Evolutionary conservation across 306 rosid genomes (phyloP), one percentile per base, ranked within the genome.

Genomic region (Amphicarpaea edgeworthii): DNA sequence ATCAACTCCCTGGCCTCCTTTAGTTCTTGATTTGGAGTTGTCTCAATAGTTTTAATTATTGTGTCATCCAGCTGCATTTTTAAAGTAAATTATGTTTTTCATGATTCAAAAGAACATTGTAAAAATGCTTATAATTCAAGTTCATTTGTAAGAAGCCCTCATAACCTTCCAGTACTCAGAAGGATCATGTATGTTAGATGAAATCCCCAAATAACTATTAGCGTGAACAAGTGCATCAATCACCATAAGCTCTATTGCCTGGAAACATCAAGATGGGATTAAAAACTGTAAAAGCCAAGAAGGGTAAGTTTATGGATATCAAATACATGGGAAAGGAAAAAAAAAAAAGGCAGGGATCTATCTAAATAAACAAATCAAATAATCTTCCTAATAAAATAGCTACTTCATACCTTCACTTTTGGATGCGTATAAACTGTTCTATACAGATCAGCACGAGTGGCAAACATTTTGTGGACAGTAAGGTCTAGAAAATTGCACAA

Each of bases 201-300:
- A 78, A 77, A 95, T 87, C 60, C 80, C 84, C 72, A 95, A 81
- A 76, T 81, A 90, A 81, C 68, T 79, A 68, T 92, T 90, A 60
- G 98, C 95, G 71, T 86, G 82, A 79, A 90, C 58, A 65, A 95
- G 81, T 68, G 96, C 96, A 86, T 95, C 98, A 55, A 86, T 89
- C 67, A 88, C 70, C 97, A 95, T 95, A 68, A 95, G 97, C 89
- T 95, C 98, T 70, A 92, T 83, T 51, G 96, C 97, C 98, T 92
- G 84, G 77, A 77, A 73, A 80, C 65, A 80, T 21, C 59, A 67
- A 73, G 20, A 86, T 20, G 47, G 21, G 55, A 67, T 70, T 20
- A 47, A 73, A 85, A 72, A 61, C 59, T 43, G 55, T 77, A 70
- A 73, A 68, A 54, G 19, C 61, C 68, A 61, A 37, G 6, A 37